These are phyloP conservation scores for Entonaema liquescens DNA, from an alignment of 495 filamentous ascomycete species.

Conservation along the genomic window DNA sequence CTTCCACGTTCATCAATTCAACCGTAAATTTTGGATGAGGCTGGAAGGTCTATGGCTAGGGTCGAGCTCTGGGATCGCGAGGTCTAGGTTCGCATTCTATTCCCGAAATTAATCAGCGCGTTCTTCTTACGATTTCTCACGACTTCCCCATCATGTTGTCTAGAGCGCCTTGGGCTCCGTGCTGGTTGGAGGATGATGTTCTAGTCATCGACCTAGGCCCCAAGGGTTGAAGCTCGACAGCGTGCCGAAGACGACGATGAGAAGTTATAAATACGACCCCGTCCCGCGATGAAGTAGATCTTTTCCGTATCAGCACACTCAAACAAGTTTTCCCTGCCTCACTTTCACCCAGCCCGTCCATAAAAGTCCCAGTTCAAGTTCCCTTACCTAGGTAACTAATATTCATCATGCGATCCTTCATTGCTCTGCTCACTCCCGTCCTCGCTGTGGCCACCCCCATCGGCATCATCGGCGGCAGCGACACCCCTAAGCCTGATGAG, in stretches of 20 bases:
- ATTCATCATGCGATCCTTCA: slow-evolving; percentile 57
- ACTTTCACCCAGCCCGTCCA: slow-evolving; percentile 2
- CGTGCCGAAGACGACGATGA: slow-evolving; percentile 11
- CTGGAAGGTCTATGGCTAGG: slow-evolving; percentile 42
- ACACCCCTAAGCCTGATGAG: slow-evolving; percentile 50
- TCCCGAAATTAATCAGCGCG: slow-evolving; percentile 32
- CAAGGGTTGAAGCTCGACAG: background rate
- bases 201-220: slow-evolving; percentile 2
- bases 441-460: slow-evolving; percentile 58
- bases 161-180: slow-evolving; percentile 30
- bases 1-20: slow-evolving; percentile 50
- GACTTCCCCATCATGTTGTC: slow-evolving; percentile 28
- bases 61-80: slow-evolving; percentile 25
- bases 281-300: slow-evolving; percentile 44
- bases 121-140: slow-evolving; percentile 26
- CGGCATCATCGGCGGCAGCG: slow-evolving; percentile 45
- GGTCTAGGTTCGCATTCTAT: slow-evolving; percentile 40
- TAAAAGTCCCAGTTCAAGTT: background rate
- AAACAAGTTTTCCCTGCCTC: slow-evolving; percentile 21
- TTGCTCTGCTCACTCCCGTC: slow-evolving; percentile 55
- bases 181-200: background rate
- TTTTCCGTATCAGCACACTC: slow-evolving; percentile 40
- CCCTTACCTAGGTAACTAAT: slow-evolving; percentile 17
- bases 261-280: slow-evolving; percentile 47
- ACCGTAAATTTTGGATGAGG: slow-evolving; percentile 55